Evolutionary conservation across 345 rosid genomes (phyloP).

Genomic region (Hirschfeldia incana): DNA sequence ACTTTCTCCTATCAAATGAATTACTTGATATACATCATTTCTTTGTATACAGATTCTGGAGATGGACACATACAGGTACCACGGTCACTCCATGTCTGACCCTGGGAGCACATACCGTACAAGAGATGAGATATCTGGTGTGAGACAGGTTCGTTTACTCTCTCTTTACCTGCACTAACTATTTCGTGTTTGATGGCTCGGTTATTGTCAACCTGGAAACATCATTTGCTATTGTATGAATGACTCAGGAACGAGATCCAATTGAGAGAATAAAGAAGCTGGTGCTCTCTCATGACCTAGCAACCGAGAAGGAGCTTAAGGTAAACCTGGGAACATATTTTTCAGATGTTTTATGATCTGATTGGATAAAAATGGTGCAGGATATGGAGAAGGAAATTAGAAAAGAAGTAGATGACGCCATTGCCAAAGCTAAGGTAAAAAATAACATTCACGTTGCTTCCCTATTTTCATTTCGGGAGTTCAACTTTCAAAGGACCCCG

Average conservation of each 20-base stretch:
- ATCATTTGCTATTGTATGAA: not conserved
- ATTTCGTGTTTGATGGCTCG: not conserved
- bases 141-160: slow-evolving; percentile 75
- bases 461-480: not conserved
- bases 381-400: slow-evolving; percentile 90
- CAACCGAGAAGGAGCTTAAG: slow-evolving; percentile 94
- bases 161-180: not conserved
- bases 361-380: slow-evolving; percentile 40
- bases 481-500: not conserved
- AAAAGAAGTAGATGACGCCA: slow-evolving; percentile 90
- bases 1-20: not conserved
- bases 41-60: slow-evolving; percentile 75
- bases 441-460: not conserved
- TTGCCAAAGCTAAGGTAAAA: slow-evolving; percentile 91
- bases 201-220: not conserved
- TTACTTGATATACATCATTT: slow-evolving; percentile 8
- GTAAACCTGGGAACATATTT: slow-evolving; percentile 26
- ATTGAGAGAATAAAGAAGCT: slow-evolving; percentile 85
- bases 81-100: slow-evolving; percentile 99
- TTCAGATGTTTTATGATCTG: not conserved
- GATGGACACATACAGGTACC: slow-evolving; percentile 99
- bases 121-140: slow-evolving; percentile 90
- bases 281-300: slow-evolving; percentile 72
- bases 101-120: slow-evolving; percentile 99
- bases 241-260: slow-evolving; percentile 88